A percentile compares a stretch with the other conserved stretches of the same genome.
Evolutionary conservation across 176 grass and related monocot genomes (phyloP).

Genomic region (Carex cristatella): DNA sequence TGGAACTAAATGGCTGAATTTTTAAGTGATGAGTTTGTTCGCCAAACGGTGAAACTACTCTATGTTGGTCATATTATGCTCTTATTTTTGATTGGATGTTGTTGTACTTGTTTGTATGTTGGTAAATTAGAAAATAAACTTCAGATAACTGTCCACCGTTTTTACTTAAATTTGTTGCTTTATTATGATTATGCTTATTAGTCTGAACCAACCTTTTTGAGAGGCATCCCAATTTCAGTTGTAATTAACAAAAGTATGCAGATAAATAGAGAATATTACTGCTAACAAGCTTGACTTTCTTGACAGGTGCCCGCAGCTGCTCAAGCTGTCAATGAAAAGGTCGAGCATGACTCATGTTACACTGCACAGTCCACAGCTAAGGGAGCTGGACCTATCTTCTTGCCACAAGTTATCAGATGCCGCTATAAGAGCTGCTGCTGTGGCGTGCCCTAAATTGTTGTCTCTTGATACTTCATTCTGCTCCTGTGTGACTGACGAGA

Average conservation of each 20-base stretch:
- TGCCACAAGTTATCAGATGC: constrained; percentile 94
- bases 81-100: background rate
- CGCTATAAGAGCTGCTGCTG: constrained; percentile 79
- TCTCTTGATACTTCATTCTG: constrained; percentile 86
- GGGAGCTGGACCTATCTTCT: constrained; percentile 66
- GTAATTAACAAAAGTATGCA: constrained; percentile 16
- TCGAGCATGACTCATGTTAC: constrained; percentile 87
- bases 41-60: background rate
- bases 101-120: background rate
- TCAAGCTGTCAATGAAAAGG: constrained; percentile 60
- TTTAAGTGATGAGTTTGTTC: background rate
- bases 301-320: constrained; percentile 74
- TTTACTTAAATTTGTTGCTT: background rate
- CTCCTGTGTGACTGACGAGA: constrained; percentile 85
- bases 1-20: background rate
- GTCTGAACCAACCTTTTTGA: background rate
- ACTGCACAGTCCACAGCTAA: constrained; percentile 73
- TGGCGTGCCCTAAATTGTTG: constrained; percentile 53
- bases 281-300: background rate
- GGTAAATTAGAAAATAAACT: background rate
- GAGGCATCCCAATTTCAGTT: background rate
- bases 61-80: background rate
- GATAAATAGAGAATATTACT: background rate
- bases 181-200: background rate
- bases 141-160: background rate